A percentile compares a stretch with the other conserved stretches of the same genome.
Conservation (phyloP, 169 alveolate species). For the Fabrea salina region DNA sequence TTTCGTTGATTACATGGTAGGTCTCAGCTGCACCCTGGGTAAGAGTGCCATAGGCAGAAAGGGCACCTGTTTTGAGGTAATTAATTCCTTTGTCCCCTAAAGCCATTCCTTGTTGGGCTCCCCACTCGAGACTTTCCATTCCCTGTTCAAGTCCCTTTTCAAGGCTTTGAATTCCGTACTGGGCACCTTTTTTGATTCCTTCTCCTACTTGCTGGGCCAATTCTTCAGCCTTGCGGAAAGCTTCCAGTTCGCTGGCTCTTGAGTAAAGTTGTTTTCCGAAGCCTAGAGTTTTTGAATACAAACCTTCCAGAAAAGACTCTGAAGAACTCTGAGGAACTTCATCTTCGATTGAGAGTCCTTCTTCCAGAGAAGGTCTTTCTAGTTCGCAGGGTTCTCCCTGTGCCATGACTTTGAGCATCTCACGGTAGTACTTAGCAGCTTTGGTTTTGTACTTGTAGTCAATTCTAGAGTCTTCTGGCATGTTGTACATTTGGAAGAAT, state of each 20-base stretch:
- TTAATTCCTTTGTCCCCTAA: too few species aligned
- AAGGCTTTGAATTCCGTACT: not conserved
- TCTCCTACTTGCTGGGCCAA: not conserved
- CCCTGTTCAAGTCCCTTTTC: not conserved
- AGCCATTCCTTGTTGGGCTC: not conserved
- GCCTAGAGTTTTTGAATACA: not conserved
- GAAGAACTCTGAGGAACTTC: too few species aligned
- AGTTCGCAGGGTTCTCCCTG: too few species aligned
- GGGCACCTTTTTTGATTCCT: not conserved
- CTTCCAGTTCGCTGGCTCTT: not conserved
- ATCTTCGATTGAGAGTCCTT: too few species aligned
- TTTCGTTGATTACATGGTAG: not conserved
- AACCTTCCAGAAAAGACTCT: too few species aligned
- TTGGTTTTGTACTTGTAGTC: slow-evolving; percentile 12
- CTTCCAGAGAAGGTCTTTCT: too few species aligned
- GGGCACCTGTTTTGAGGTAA: not conserved
- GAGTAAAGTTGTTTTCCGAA: not conserved
- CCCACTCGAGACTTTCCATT: not conserved
- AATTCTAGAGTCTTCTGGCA: slow-evolving; percentile 1
- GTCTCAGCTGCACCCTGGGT: not conserved
- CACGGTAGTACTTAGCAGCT: slow-evolving; percentile 29
- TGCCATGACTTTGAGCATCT: not conserved
- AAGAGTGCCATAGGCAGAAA: not conserved
- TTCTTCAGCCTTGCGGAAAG: not conserved
- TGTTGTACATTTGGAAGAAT: not conserved